Base-by-base conservation (phyloP, 805 yeast genomes). In the Kazachstania martiniae region DNA sequence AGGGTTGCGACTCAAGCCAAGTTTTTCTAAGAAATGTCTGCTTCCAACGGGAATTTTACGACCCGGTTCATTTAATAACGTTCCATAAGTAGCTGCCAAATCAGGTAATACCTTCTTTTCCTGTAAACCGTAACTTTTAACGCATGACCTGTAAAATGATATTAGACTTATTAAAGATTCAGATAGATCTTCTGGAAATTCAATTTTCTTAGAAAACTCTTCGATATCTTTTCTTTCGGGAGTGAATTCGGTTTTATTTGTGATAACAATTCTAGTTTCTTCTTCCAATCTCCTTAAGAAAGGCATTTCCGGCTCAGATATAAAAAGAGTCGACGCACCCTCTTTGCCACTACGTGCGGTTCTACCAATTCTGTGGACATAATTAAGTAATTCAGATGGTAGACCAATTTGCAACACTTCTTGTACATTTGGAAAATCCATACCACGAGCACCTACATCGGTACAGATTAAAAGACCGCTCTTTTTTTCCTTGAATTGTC, bases 391-490 rank as follows among this genome's bases (percentile, higher is more conserved):
- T 36, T 77, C 83, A 29, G 67, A 59, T 39, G 91, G 83, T n/a
- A 77, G 68, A 43, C 89, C 82, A 34, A 84, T 56, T 62, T 89
- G 96, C 46, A 81, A 62, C 32, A 89, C 96, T 51, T 84, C 83
- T 17, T 85, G 61, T 18, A 89, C 93, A 45, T 74, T 73, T 35
- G 87, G 91, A 68, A 89, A 83, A 63, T 89, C 96, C 79, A 89
- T 77, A 44, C 97, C 97, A 61, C 97, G 75, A 10, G 96, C 95
- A 39, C 87, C 93, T 37, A 89, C 96, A 59, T 86, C 94, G 5
- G 95, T 82, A 35, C 89, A 77, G 34, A 89, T 72, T 36, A 89
- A 65, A 28, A 87, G 51, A 35, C 84, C 81, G 8, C 46, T 37
- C 17, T 51, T 46, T 12, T 64, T 44, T 34, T 48, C 51, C 42